Conservation (phyloP, 768 basidiomycete species). For the Hydnomerulius pinastri region DNA sequence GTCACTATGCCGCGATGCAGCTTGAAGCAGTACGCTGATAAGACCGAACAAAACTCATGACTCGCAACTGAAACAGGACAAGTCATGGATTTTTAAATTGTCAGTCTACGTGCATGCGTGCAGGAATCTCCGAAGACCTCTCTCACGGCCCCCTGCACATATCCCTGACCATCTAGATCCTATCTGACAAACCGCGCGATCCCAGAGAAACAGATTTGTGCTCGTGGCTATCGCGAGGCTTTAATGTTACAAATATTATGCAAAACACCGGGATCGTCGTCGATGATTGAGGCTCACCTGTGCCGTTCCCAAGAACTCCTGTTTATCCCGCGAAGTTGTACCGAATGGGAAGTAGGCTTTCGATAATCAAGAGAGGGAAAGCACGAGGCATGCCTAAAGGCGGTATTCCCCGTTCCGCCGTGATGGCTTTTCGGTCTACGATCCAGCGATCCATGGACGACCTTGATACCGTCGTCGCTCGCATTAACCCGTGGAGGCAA, state of each 20-base stretch:
- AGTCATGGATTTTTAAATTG: background rate
- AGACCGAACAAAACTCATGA: too few relatives aligned
- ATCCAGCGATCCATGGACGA: background rate
- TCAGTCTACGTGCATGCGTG: background rate
- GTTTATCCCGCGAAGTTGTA: constrained; percentile 4
- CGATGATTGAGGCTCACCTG: constrained; percentile 18
- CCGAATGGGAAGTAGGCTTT: constrained; percentile 25
- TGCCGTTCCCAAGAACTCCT: constrained; percentile 9
- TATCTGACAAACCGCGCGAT: background rate
- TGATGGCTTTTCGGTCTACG: constrained; percentile 6
- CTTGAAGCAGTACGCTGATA: too few relatives aligned
- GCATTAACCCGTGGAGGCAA: constrained; percentile 9
- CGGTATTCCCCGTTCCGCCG: constrained; percentile 29
- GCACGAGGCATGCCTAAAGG: constrained; percentile 25
- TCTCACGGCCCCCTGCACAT: background rate
- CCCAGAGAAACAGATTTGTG: background rate
- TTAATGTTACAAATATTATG: background rate
- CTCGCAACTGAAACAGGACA: too few relatives aligned
- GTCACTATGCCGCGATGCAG: background rate
- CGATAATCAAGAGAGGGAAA: background rate
- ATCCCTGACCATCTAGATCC: background rate
- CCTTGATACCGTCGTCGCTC: constrained; percentile 2
- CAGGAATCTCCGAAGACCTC: background rate
- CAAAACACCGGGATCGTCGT: constrained; percentile 21
- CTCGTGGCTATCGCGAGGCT: constrained; percentile 10